Conservation (phyloP, 768 basidiomycete species). For the Leucosporidium scottii region DNA sequence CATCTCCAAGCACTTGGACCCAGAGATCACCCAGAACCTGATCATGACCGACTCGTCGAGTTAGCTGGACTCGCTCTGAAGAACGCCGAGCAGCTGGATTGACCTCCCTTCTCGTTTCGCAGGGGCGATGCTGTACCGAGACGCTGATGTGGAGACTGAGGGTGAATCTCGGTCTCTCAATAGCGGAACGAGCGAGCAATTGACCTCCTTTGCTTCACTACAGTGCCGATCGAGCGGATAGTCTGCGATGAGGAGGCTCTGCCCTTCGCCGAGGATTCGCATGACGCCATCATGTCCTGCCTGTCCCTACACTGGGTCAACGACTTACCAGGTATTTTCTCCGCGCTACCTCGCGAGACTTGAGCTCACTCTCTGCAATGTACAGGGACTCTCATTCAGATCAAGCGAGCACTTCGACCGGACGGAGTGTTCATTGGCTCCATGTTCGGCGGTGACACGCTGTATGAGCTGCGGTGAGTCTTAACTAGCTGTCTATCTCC, state of each 20-base stretch:
- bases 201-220: background rate
- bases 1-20: constrained; percentile 72
- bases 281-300: constrained; percentile 87
- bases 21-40: constrained; percentile 59
- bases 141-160: constrained; percentile 70
- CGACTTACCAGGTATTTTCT: constrained; percentile 72
- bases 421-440: constrained; percentile 93
- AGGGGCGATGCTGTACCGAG: constrained; percentile 69
- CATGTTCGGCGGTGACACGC: constrained; percentile 88
- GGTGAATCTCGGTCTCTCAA: constrained; percentile 46
- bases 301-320: constrained; percentile 95
- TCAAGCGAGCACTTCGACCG: constrained; percentile 70
- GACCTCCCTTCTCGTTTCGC: constrained; percentile 2
- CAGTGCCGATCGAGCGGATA: constrained; percentile 71
- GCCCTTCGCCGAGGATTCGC: constrained; percentile 63
- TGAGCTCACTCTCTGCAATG: background rate
- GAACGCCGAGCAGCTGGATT: constrained; percentile 3
- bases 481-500: background rate
- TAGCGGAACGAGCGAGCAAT: background rate
- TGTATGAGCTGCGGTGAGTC: constrained; percentile 77
- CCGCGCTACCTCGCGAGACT: background rate
- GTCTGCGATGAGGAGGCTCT: constrained; percentile 79
- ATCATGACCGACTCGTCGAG: constrained; percentile 83
- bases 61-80: constrained; percentile 43
- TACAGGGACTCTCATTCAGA: constrained; percentile 74